These are phyloP conservation scores for Colletotrichum coccodes DNA, from an alignment of 2,329 filamentous ascomycete genomes.

Conservation along the genomic window DNA sequence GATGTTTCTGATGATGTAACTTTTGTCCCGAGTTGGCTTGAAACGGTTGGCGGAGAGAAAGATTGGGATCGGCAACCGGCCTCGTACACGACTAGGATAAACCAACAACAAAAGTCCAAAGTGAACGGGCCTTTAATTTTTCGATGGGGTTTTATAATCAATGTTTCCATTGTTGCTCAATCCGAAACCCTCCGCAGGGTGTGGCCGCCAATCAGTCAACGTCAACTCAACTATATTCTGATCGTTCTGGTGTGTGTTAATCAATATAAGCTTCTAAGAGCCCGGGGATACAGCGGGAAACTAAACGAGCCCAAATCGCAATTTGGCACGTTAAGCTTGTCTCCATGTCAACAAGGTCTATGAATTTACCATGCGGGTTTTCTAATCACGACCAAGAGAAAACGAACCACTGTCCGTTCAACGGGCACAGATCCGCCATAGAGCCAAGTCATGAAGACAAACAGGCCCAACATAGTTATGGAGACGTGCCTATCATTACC, in stretches of 20 bases:
- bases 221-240: no score
- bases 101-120: background rate
- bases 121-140: background rate
- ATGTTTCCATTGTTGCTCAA: background rate
- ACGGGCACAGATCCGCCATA: background rate
- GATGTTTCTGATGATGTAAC: background rate
- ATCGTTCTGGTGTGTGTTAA: no score
- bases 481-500: background rate
- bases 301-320: background rate
- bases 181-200: background rate
- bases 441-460: background rate
- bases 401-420: background rate
- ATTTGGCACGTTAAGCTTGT: background rate
- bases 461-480: no score
- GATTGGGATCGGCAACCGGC: background rate
- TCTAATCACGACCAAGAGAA: no score
- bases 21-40: background rate
- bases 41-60: background rate
- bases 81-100: background rate
- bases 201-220: no score
- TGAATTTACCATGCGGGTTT: no score
- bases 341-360: background rate
- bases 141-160: no score
- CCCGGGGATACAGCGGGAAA: rapidly evolving
- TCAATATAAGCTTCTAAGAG: background rate